Base-by-base conservation (phyloP, 805 yeast species). In the Yamadazyma nakazawae region DNA sequence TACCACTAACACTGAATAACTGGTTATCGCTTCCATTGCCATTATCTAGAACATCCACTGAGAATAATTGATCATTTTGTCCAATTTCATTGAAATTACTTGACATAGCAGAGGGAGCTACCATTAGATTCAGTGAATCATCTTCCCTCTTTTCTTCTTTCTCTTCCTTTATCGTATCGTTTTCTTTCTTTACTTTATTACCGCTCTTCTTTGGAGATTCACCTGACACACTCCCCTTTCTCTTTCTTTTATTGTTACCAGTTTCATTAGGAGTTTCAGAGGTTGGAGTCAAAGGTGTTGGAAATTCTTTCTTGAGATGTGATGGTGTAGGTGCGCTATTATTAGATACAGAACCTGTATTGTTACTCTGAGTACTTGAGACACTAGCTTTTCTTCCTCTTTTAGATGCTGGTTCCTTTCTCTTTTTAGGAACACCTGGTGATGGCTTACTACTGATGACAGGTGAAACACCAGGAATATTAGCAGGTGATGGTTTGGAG, bases 211-310 rank as follows among this genome's bases (percentile, higher is more conserved):
- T 67, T 18, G 75, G 73, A 12, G 74, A 66, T 9, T 70, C 75
- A 7, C 57, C 45, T 2, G 31, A 30, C 4, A 34, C 34, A n/a
- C 50, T 46, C 16, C 53, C 45, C 50, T 66, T 68, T 40, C 67
- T 58, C 50, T 60, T 61, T 25, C 54, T 46, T 10, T 44, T 38
- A 10, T 31, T 34, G n/a, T 40, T 40, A 28, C 26, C 32, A 26
- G 53, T 39, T 18, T 57, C 62, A 42, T 46, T 50, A 14, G 63
- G 65, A 3, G 64, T 55, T 40, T 72, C 76, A 8, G 74, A 67
- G 1, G 71, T 65, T 10, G 75, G 75, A 0, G 76, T 71, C 19
- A 69, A 60, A 2, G 76, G 75, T 2, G 69, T 60, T 10, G 65
- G 55, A 48, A 64, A 63, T 37, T 70, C 75, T 51, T 68, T 67